Base-by-base conservation (phyloP, 768 basidiomycete species). In the Candolleomyces eurysporus region DNA sequence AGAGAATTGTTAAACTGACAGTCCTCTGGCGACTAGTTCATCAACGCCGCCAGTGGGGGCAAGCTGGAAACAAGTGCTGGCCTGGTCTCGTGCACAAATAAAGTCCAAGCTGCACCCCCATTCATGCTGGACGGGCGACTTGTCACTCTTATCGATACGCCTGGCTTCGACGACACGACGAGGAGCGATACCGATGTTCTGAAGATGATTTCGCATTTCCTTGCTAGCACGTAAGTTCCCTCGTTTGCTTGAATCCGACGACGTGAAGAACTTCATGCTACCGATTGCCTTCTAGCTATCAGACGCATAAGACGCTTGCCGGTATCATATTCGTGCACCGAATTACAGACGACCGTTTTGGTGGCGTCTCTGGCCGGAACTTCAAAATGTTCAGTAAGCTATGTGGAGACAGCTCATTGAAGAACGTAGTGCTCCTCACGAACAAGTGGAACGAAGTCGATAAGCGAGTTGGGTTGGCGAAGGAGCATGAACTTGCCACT, bases 151-250 rank as follows among this genome's bases (percentile, higher is more conserved):
- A 78, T 87, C 50, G 86, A 87, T 63, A 87, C 85, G 0, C 85
- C 85, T 0, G 85, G 85, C 5, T 86, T 86, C 59, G 85, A 85
- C 62, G 84, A 86, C 65, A 81, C 83, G 3, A 74, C 69, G 3
- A 74, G 72, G 52, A 80, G 75, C 50, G 84, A 84, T 56, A 74
- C 78, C 0, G 80, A 80, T 16, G 70, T 85, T 14, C 69, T 84
- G 43, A 78, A 74, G 48, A 77, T 82, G 76, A 84, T 84, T 30
- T 79, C 83, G 0, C 61, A 78, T 50, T 78, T 74, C 61, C 68
- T 80, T 45, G 66, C 73, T 5, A 67, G 67, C 14, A 65, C 73
- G 77, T 78, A 62, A 60, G 75, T 59, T 42, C 10, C 14, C 14
- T n/a, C 43, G 49, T n/a, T 30, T 4, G 26, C 2, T 26, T 26